Percentiles rank a stretch among this genome's conserved stretches.
Conservation (phyloP, 805 yeast genomes). For the Saccharomycopsis schoenii region DNA sequence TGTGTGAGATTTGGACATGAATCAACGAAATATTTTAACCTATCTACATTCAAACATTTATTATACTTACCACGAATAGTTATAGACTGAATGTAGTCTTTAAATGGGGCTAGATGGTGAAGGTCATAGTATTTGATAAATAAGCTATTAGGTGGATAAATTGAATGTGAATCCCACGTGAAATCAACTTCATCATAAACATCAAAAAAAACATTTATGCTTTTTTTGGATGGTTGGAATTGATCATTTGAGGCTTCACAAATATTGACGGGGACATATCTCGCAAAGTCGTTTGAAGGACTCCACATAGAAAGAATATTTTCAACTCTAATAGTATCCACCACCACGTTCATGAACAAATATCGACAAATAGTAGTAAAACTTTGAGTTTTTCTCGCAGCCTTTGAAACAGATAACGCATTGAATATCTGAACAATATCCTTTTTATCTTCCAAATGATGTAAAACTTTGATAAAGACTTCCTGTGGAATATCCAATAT, state of each 20-base stretch:
- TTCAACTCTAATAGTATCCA: conserved; percentile 1
- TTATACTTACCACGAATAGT: neutral
- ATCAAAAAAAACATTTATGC: neutral
- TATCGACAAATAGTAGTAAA: neutral
- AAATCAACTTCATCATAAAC: neutral
- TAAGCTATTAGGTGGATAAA: neutral
- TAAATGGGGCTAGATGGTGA: neutral
- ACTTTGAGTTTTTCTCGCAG: neutral
- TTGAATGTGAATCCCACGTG: neutral
- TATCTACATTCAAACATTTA: neutral
- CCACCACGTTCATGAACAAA: neutral
- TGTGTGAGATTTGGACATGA: neutral
- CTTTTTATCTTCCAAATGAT: neutral
- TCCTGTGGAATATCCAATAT: neutral
- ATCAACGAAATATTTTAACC: neutral
- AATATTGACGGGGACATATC: neutral
- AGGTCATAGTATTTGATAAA: neutral
- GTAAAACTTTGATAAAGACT: neutral
- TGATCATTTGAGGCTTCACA: neutral
- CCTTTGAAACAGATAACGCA: neutral
- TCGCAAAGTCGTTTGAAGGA: neutral
- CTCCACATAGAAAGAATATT: neutral
- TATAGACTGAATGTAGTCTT: neutral
- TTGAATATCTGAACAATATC: neutral
- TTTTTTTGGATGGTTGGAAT: neutral